Evolutionary conservation across 805 yeast genomes (phyloP), one percentile per base, ranked within the genome.

Genomic region (Candida glaebosa): DNA sequence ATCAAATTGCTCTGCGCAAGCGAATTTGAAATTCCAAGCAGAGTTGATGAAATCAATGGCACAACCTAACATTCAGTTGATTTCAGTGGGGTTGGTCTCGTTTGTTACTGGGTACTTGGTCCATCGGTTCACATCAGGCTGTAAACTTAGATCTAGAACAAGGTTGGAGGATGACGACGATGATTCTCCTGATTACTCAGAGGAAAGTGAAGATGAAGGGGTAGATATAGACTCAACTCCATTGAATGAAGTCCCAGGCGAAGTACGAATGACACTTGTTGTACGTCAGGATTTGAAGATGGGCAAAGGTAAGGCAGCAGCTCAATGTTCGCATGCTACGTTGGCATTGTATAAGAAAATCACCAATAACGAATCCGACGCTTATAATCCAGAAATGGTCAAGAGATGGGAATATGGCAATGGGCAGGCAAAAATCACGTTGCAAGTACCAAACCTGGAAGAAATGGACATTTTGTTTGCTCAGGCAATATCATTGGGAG

Each of bases 271-370:
- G 96, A 89, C 93, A 0, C 68, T 93, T 18, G 80, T 89, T 3
- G 88, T 93, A 3, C 79, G 99, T 45, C 85, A 83, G 20, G 99
- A 93, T 59, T 67, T 93, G 46, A 82, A 80, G 33, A 93, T 93
- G 98, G 81, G 84, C 24, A 88, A 87, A 63, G 99, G 99, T 17
- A 93, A 93, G 58, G 83, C 87, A 2, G 97, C 98, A 3, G 99
- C 99, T 4, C 99, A 93, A 58, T 91, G 98, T 62, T 83, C 89
- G 30, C 99, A 93, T 67, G 99, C 99, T n/a, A 95, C 98, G 0
- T 73, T 93, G 25, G 90, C 93, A 0, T 80, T 93, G 51, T 93
- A 86, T 63, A 82, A 85, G 54, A 65, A 79, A 46, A 83, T 84
- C 66, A 68, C 77, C 30, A 65, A 72, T 30, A 74, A 78, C 4